phyloP scores from a whole-genome alignment of 2,329 filamentous ascomycete genomes.

The Pseudogymnoascus pannorum region DNA sequence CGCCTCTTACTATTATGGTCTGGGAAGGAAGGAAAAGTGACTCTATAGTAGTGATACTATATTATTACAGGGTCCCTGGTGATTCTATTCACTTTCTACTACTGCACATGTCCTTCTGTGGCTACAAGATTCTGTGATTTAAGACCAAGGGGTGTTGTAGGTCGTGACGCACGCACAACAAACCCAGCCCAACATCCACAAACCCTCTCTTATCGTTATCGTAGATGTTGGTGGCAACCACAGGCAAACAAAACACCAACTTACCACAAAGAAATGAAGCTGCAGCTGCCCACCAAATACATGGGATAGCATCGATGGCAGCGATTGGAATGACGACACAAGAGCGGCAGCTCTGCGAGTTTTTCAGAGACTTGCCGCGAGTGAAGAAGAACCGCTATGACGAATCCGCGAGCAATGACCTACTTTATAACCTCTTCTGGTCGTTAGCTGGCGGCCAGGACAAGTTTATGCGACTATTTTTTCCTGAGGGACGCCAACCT shows the following conservation, averaged over 20 bases:
- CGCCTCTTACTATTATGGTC: not conserved
- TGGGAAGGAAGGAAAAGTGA: no score
- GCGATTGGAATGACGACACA: conserved; percentile 51
- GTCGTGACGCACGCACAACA: conserved; percentile 6
- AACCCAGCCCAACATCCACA: not conserved
- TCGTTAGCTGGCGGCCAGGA: conserved; percentile 70
- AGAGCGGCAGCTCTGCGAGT: conserved; percentile 77
- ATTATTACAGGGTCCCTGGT: not conserved
- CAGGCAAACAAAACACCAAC: not conserved
- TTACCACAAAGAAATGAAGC: not conserved
- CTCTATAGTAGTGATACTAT: not conserved
- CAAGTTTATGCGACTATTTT: conserved; percentile 72
- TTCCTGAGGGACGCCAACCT: conserved; percentile 62
- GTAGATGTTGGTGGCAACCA: conserved; percentile 1
- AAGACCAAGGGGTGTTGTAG: not conserved
- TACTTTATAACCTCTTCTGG: conserved; percentile 76
- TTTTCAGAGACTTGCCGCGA: conserved; percentile 70
- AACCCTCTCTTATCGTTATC: conserved; percentile 3
- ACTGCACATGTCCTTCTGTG: not conserved
- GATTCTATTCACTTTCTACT: not conserved
- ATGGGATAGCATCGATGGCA: conserved; percentile 10
- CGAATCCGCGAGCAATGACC: conserved; percentile 59
- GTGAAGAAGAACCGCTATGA: conserved; percentile 70
- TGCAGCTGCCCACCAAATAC: not conserved
- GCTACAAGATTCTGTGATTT: not conserved